phyloP scores from a whole-genome alignment of 2,329 filamentous ascomycete species.

The Ophioceras dolichostomum region DNA sequence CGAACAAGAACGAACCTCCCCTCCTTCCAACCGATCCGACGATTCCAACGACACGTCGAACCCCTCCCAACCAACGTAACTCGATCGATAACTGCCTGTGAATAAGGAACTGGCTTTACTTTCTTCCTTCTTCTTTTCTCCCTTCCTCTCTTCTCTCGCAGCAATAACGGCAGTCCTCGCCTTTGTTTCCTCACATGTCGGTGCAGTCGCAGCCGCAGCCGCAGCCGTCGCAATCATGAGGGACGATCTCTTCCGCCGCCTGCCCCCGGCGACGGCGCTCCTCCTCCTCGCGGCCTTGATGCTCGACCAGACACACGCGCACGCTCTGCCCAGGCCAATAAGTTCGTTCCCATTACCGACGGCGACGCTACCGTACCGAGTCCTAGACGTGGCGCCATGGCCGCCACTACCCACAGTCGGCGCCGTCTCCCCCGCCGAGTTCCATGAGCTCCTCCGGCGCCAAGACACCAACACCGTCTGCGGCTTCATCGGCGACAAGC shows the following conservation, averaged over 20 bases:
- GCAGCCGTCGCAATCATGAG: conserved; percentile 3
- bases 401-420: conserved; percentile 25
- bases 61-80: too few species aligned
- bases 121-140: too few species aligned
- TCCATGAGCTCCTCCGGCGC: conserved; percentile 23
- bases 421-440: conserved; percentile 20
- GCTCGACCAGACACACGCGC: conserved; percentile 13
- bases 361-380: conserved; percentile 14
- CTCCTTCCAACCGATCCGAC: too few species aligned
- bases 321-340: conserved; percentile 11
- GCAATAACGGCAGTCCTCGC: too few species aligned
- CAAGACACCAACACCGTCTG: conserved; percentile 40
- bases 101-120: too few species aligned
- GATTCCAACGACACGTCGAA: too few species aligned
- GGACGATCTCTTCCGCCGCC: conserved; percentile 12
- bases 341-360: too few species aligned
- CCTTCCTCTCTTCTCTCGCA: too few species aligned
- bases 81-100: too few species aligned
- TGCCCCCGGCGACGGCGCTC: conserved; percentile 17
- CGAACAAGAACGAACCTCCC: too few species aligned
- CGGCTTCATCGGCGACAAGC: conserved; percentile 43
- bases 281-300: conserved; percentile 15
- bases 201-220: too few species aligned
- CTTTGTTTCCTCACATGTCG: too few species aligned
- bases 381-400: conserved; percentile 19